Evolutionary conservation across 176 grass and related monocot species (phyloP), one percentile per base, ranked within the genome.

Genomic region (Dendrocalamus sinicus): DNA sequence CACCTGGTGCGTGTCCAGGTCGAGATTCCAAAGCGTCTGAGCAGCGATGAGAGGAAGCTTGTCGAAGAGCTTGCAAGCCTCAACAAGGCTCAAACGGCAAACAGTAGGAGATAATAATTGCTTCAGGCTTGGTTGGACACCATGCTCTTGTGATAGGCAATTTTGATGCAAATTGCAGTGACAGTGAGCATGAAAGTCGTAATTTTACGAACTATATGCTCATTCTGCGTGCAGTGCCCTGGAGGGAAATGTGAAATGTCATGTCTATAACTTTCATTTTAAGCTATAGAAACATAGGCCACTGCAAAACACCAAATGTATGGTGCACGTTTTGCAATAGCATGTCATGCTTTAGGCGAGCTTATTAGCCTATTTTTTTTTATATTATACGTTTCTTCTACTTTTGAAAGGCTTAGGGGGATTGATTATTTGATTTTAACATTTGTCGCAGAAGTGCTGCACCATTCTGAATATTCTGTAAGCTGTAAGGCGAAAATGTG

Each of bases 1-100:
- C 90, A 99, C 87, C 86, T 99, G 26, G 93, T 99, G 48, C 93
- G 96, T 59, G 92, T 99, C 50, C 96, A 96, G 84, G 96, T 99
- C 12, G 96, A 99, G 76, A 99, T 99, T 86, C 96, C 96, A 15
- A 99, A 99, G 84, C 88, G 90, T 77, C 90, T 96, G 67, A 99
- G 93, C 70, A 88, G 75, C 4, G 93, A 99, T 7, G 96, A 99
- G 85, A 96, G 85, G 79, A 96, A 96, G 61, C 84, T 99, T 82
- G 88, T 99, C 9, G 92, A 99, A 82, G 96, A 99, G 85, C 91
- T 99, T 77, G 91, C 96, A 14, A 72, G 86, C 55, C 94, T 99
- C 39, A 94, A 81, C 67, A 94, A 92, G 67, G 81, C 89, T 30
- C 80, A 90, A 84, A 94, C 72, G 6, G 81, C 94, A 53, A 92